These are phyloP conservation scores for Hyphopichia burtonii DNA, from an alignment of 1,139 yeast species.

Conservation along the genomic window DNA sequence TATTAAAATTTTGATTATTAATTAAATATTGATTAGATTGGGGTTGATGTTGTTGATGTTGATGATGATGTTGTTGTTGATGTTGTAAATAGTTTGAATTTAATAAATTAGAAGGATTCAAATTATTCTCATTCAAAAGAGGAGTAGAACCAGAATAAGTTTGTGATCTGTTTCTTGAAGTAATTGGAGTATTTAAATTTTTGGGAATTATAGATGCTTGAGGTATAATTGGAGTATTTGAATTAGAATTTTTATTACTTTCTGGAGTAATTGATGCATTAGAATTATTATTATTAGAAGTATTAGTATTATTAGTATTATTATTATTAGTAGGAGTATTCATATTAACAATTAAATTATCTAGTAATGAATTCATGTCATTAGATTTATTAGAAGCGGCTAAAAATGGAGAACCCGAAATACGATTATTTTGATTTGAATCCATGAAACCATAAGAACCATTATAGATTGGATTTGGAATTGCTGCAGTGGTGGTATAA, in stretches of 20 bases:
- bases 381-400: constrained; percentile 16
- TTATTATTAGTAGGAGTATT: constrained; percentile 7
- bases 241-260: background rate
- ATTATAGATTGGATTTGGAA: constrained; percentile 18
- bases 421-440: constrained; percentile 10
- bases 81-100: constrained; percentile 14
- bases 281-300: background rate
- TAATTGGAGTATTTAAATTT: constrained; percentile 1
- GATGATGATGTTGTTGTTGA: background rate
- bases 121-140: constrained; percentile 17
- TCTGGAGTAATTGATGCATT: background rate
- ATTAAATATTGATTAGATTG: constrained; percentile 8
- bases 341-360: constrained; percentile 29
- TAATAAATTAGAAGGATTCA: constrained; percentile 9
- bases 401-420: constrained; percentile 15
- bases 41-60: background rate
- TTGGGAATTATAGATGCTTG: background rate
- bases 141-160: constrained; percentile 43
- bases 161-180: constrained; percentile 39
- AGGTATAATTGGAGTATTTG: background rate
- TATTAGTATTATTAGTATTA: constrained; percentile 6
- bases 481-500: constrained; percentile 47
- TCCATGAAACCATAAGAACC: constrained; percentile 11
- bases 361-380: constrained; percentile 32
- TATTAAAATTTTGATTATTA: constrained; percentile 3